Base-by-base conservation (phyloP, 108 stramenopile genomes). In the Cyclostephanos tholiformis region DNA sequence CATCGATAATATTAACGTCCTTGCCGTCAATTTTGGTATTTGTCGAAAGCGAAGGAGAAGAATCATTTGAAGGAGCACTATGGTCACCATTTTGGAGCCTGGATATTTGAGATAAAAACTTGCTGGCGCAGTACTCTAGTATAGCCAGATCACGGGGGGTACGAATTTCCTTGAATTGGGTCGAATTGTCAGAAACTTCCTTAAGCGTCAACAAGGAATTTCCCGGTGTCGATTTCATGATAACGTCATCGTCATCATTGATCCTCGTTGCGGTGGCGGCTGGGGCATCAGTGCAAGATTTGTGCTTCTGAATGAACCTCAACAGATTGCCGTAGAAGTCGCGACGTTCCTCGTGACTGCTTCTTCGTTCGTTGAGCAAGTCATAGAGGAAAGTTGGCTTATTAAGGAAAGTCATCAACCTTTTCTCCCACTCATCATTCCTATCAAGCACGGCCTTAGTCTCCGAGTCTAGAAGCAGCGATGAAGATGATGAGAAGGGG, bases 41-140 rank as follows among this genome's bases (percentile, higher is more conserved):
- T 12, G 71, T 38, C 14, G 16, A 41, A 41, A 12, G 12, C 9
- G 41, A 46, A 46, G 44, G 29, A 73, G 44, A 46, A 16, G 44
- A 46, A 46, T 89, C 41, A 59, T 63, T 58, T 55, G 56, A 38
- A 59, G 80, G 30, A 81, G 66, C 56, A 81, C 71, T 53, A 53
- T 69, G 1, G 9, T 27, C 43, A 16, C 68, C 20, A 41, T 69
- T 23, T 36, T 64, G 19, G 16, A 62, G n/a, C 35, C 38, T 36
- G 20, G 36, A 43, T 44, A 80, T 58, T 49, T 63, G 63, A 12
- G 44, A 13, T 67, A 67, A 52, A 64, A 52, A 80, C 62, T 80
- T 80, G 56, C 17, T 70, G 8, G 80, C 79, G 20, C 89, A 87
- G 36, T 88, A 85, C 32, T 90, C 89, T 14, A 92, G 83, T 27